Conservation (phyloP, 2,329 filamentous ascomycete genomes). For the Trichoderma sp. region DNA sequence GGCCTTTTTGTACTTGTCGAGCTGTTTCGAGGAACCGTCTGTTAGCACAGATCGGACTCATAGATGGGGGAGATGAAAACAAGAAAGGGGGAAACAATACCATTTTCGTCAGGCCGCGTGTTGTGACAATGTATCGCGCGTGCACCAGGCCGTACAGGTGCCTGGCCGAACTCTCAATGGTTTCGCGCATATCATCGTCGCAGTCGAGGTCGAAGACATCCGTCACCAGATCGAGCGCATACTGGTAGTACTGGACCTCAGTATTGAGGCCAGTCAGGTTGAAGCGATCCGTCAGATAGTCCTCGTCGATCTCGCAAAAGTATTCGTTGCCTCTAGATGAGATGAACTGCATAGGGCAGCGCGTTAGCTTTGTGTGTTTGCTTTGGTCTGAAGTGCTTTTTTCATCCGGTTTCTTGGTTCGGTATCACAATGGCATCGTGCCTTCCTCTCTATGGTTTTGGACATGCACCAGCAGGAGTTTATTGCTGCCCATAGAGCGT, state of each 20-base stretch:
- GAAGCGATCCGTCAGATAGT: conserved; percentile 97
- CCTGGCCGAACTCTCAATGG: conserved; percentile 94
- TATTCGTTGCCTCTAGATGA: conserved; percentile 97
- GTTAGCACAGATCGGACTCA: neutral
- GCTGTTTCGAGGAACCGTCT: conserved; percentile 50
- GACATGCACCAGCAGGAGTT: neutral
- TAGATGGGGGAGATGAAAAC: neutral
- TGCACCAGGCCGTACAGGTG: conserved; percentile 96
- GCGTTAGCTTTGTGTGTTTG: neutral
- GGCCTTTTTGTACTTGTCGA: conserved; percentile 97
- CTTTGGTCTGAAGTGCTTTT: neutral
- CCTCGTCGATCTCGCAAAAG: conserved; percentile 99
- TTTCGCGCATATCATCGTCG: conserved; percentile 96
- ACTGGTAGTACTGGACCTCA: conserved; percentile 98
- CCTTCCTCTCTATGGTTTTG: neutral
- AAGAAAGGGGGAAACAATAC: conserved; percentile 47
- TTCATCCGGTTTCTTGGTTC: neutral
- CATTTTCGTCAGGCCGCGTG: conserved; percentile 92
- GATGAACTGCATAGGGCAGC: conserved; percentile 70
- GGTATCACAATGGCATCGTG: neutral
- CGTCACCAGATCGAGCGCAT: conserved; percentile 94
- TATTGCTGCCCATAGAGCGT: neutral
- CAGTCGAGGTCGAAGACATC: conserved; percentile 99
- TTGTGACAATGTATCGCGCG: conserved; percentile 95
- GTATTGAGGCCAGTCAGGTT: conserved; percentile 96